These are phyloP conservation scores for Iris pallida DNA, from an alignment of 116 monocot species.

Conservation along the genomic window DNA sequence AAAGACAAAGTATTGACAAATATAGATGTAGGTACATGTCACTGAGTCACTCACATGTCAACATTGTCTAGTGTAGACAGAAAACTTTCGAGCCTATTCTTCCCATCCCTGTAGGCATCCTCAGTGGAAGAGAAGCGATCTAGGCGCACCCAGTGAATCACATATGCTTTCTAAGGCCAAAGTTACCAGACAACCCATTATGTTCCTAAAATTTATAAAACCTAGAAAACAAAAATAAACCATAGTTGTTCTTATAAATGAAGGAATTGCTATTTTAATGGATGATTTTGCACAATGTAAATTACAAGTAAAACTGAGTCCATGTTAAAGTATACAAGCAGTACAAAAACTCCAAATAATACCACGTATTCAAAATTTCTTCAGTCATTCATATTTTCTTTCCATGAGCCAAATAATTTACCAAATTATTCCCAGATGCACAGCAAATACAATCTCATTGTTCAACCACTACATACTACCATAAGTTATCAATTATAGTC, in stretches of 20 bases:
- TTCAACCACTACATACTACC: too few species aligned
- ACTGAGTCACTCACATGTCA: conserved; percentile 66
- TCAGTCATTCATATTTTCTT: too few species aligned
- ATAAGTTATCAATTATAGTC: too few species aligned
- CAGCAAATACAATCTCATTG: too few species aligned
- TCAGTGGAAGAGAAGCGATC: conserved; percentile 66
- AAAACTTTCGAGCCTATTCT: conserved; percentile 40
- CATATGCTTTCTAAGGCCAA: conserved; percentile 65
- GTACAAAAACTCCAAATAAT: too few species aligned
- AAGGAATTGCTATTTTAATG: background rate
- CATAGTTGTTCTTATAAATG: background rate
- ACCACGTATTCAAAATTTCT: too few species aligned
- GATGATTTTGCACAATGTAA: background rate
- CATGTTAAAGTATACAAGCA: too few species aligned
- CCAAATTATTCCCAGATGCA: too few species aligned
- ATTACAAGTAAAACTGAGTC: background rate
- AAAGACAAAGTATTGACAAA: background rate
- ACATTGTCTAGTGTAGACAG: conserved; percentile 59
- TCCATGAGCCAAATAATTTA: too few species aligned
- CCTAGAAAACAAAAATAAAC: background rate
- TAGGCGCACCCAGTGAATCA: conserved; percentile 87
- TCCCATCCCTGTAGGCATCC: conserved; percentile 81
- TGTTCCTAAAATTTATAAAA: background rate
- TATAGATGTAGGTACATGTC: background rate
- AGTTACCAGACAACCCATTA: background rate